phyloP scores from a whole-genome alignment of 2,329 filamentous ascomycete species.

The Colletotrichum endophyticum region DNA sequence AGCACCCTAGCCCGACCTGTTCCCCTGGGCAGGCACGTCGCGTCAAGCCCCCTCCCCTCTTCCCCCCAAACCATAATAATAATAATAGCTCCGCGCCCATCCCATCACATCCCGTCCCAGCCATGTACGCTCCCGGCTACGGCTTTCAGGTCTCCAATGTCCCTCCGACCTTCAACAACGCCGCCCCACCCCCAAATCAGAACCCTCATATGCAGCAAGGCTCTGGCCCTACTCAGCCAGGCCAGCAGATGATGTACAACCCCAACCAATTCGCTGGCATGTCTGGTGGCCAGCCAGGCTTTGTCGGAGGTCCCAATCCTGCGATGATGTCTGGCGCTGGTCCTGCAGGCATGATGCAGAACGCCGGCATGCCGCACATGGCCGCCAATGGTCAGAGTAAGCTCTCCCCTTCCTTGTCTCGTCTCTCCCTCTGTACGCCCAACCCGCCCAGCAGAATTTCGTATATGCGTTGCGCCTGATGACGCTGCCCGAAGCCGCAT shows the following conservation, averaged over 20 bases:
- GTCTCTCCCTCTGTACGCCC: constrained; percentile 9
- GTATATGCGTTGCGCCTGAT: constrained; percentile 2
- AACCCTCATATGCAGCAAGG: constrained; percentile 51
- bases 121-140: constrained; percentile 63
- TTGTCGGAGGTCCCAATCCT: constrained; percentile 54
- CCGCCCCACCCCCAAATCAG: constrained; percentile 48
- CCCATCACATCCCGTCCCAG: constrained; percentile 22
- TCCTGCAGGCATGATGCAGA: constrained; percentile 68
- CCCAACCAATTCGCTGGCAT: constrained; percentile 61
- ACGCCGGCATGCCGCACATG: constrained; percentile 64
- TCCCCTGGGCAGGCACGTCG: neutral
- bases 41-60: neutral
- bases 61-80: constrained; percentile 21
- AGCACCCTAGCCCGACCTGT: neutral
- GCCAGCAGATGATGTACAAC: constrained; percentile 65
- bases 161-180: constrained; percentile 56
- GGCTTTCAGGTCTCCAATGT: constrained; percentile 53
- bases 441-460: neutral
- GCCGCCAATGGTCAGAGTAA: constrained; percentile 65
- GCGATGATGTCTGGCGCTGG: constrained; percentile 60
- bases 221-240: constrained; percentile 42
- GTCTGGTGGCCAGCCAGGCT: constrained; percentile 49
- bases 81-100: constrained; percentile 16
- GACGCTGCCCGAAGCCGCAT: constrained; percentile 1
- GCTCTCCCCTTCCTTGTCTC: constrained; percentile 36